Percentiles rank a stretch among this genome's conserved stretches.
These are phyloP conservation scores for Caryopteris hybrid DNA, from an alignment of 305 asterid genomes.

Conservation along the genomic window DNA sequence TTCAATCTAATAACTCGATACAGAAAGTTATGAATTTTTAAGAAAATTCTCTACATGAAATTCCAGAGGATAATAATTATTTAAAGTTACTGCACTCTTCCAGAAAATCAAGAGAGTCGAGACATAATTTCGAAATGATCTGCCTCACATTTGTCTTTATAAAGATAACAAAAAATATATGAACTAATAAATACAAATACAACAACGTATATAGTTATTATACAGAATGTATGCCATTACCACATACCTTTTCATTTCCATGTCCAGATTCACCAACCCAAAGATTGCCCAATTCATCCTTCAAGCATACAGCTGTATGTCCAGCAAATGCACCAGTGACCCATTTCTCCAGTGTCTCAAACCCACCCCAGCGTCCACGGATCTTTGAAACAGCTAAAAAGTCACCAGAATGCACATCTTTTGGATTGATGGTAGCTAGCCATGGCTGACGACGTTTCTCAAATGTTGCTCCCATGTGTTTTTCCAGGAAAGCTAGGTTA, in stretches of 20 bases:
- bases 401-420: slow-evolving; percentile 88
- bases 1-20: slow-evolving; percentile 6
- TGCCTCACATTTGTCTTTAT: background rate
- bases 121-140: no score
- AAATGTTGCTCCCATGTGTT: slow-evolving; percentile 96
- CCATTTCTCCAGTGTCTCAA: slow-evolving; percentile 99
- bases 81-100: no score
- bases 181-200: no score
- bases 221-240: background rate
- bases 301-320: slow-evolving; percentile 95
- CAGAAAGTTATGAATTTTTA: background rate
- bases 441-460: slow-evolving; percentile 69
- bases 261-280: slow-evolving; percentile 99
- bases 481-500: slow-evolving; percentile 76
- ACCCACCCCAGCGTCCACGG: slow-evolving; percentile 99
- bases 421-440: slow-evolving; percentile 61
- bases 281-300: slow-evolving; percentile 78
- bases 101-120: no score
- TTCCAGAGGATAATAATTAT: no score
- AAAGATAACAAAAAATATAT: background rate
- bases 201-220: background rate
- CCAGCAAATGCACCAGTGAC: slow-evolving; percentile 99
- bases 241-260: slow-evolving; percentile 87
- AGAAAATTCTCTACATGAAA: no score
- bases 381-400: slow-evolving; percentile 91